These are phyloP conservation scores for Sporothrix sp. DNA, from an alignment of 2,329 filamentous ascomycete genomes.

Conservation along the genomic window DNA sequence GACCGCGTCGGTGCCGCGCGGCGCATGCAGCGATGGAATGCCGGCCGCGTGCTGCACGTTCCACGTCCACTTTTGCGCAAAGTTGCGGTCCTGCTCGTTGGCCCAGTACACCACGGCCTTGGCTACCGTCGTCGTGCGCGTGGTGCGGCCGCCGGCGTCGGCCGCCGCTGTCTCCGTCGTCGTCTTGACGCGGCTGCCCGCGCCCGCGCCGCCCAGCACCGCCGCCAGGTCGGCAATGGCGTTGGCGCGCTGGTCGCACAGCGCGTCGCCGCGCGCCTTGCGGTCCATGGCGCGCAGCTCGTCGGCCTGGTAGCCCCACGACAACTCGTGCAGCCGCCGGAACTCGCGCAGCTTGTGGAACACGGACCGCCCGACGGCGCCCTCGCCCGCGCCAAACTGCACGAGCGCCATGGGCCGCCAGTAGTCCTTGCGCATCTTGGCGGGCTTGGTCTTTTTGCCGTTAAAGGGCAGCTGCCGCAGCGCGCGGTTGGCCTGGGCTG, in stretches of 20 bases:
- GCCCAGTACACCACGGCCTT: slow-evolving; percentile 42
- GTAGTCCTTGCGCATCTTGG: slow-evolving; percentile 56
- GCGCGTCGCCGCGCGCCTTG: slow-evolving; percentile 37
- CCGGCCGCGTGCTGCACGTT: slow-evolving; percentile 44
- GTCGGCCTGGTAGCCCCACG: slow-evolving; percentile 39
- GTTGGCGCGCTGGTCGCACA: slow-evolving; percentile 54
- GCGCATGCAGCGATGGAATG: too few species aligned
- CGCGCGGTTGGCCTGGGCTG: slow-evolving; percentile 22
- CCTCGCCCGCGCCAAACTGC: slow-evolving; percentile 43
- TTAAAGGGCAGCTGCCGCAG: slow-evolving; percentile 44
- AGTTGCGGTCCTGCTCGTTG: slow-evolving; percentile 37
- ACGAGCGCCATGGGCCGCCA: slow-evolving; percentile 54
- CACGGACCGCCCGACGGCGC: slow-evolving; percentile 46
- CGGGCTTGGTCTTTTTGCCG: slow-evolving; percentile 56
- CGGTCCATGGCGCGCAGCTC: slow-evolving; percentile 33
- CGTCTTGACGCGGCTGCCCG: slow-evolving; percentile 38
- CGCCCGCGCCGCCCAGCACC: slow-evolving; percentile 42
- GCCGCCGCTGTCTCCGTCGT: too few species aligned
- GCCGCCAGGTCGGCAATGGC: slow-evolving; percentile 54
- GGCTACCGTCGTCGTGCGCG: slow-evolving; percentile 17
- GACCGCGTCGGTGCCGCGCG: slow-evolving; percentile 17
- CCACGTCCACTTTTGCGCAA: slow-evolving; percentile 38
- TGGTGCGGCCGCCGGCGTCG: too few species aligned
- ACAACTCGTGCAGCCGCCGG: slow-evolving; percentile 51
- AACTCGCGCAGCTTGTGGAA: slow-evolving; percentile 58